Evolutionary conservation across 306 rosid species (phyloP).

Genomic region (Mucuna pruriens): DNA sequence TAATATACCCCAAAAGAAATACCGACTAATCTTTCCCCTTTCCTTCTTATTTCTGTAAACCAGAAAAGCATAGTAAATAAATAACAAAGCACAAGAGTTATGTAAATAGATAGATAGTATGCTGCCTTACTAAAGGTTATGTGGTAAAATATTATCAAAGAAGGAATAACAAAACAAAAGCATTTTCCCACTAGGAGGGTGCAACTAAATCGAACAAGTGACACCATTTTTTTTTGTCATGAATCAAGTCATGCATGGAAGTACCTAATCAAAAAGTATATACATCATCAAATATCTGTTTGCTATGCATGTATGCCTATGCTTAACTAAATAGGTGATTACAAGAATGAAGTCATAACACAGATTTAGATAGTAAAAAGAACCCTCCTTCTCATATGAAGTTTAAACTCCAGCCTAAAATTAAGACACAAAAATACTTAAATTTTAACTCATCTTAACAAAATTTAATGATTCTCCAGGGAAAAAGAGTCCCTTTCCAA

Average conservation of each 20-base stretch:
- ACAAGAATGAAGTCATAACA: background rate
- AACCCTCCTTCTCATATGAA: background rate
- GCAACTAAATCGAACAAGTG: background rate
- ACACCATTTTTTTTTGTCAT: background rate
- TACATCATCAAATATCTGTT: background rate
- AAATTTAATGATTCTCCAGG: background rate
- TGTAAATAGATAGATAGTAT: background rate
- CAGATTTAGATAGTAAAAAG: background rate
- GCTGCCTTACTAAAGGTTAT: background rate
- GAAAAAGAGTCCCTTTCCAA: background rate
- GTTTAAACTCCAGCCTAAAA: background rate
- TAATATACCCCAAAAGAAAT: background rate
- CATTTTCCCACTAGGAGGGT: background rate
- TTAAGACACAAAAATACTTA: background rate
- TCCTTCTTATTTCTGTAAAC: background rate
- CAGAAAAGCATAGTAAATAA: conserved; percentile 14
- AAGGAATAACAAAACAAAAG: background rate
- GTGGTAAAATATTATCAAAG: background rate
- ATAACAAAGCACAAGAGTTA: conserved; percentile 18
- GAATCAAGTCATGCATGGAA: background rate
- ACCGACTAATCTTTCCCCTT: background rate
- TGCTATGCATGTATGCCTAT: background rate
- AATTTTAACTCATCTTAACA: background rate
- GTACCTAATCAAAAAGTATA: background rate
- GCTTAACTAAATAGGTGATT: background rate